A percentile compares a stretch with the other conserved stretches of the same genome.
Evolutionary conservation across 768 basidiomycete genomes (phyloP).

Genomic region (Mrakia gelida): DNA sequence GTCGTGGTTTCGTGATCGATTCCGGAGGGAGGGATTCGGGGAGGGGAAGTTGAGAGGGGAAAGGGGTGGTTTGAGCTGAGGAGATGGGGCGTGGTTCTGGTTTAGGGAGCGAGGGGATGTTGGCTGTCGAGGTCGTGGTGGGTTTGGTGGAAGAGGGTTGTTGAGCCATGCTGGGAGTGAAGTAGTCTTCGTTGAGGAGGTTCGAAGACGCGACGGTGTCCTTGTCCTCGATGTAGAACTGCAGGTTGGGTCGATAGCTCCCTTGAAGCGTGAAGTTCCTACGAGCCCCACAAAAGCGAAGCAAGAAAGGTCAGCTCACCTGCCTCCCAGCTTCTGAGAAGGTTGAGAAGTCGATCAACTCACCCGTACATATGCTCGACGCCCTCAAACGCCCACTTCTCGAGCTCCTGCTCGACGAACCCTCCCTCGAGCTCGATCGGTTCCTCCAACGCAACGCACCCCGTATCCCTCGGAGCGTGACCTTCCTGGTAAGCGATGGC

Average conservation of each 20-base stretch:
- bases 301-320: background rate
- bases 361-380: conserved; percentile 26
- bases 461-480: background rate
- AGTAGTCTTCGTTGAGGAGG: conserved; percentile 22
- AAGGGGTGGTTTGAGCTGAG: background rate
- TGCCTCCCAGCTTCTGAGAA: background rate
- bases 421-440: conserved; percentile 14
- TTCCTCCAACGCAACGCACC: conserved; percentile 14
- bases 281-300: too few species aligned
- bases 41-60: conserved; percentile 1
- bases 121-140: background rate
- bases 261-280: conserved; percentile 11
- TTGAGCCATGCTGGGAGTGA: conserved; percentile 21
- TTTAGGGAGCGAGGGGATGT: background rate
- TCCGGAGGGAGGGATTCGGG: conserved; percentile 7
- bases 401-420: background rate
- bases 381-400: conserved; percentile 20
- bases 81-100: background rate
- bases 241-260: conserved; percentile 17
- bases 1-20: background rate
- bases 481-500: conserved; percentile 12
- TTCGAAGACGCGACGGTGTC: conserved; percentile 19
- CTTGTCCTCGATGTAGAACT: conserved; percentile 24
- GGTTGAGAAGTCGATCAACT: background rate
- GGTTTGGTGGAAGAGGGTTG: background rate